phyloP scores from a whole-genome alignment of 1,139 yeast genomes.

The Keqinozyma sinolaborantium region DNA sequence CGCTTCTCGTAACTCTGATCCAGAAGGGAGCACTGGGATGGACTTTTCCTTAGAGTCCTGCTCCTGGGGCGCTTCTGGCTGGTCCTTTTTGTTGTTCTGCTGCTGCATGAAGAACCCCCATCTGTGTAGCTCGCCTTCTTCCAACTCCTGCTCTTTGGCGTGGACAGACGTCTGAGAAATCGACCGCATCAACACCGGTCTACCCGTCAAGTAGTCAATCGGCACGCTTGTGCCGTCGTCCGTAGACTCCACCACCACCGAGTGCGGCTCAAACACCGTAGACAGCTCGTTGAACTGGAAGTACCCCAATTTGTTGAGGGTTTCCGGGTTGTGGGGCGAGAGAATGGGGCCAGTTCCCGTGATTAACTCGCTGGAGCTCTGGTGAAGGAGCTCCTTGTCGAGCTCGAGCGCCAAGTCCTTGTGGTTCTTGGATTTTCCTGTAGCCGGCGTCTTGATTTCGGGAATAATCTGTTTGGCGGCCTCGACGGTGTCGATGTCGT shows the following conservation, averaged over 20 bases:
- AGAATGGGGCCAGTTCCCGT: slow-evolving; percentile 56
- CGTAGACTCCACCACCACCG: slow-evolving; percentile 59
- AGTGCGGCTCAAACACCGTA: slow-evolving; percentile 52
- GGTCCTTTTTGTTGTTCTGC: slow-evolving; percentile 22
- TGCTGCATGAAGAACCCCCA: slow-evolving; percentile 76
- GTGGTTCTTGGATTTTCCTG: slow-evolving; percentile 3
- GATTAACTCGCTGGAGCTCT: slow-evolving; percentile 47
- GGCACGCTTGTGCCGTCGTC: slow-evolving; percentile 54
- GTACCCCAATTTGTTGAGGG: slow-evolving; percentile 19
- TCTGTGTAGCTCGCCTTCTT: slow-evolving; percentile 88
- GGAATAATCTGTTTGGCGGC: background rate
- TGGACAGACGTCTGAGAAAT: slow-evolving; percentile 64
- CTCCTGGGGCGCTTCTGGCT: slow-evolving; percentile 2
- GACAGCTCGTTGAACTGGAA: slow-evolving; percentile 21
- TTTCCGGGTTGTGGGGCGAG: slow-evolving; percentile 35
- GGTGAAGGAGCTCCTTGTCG: slow-evolving; percentile 35
- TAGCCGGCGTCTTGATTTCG: background rate
- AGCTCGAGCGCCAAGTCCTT: slow-evolving; percentile 7
- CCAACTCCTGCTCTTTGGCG: slow-evolving; percentile 77
- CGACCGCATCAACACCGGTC: slow-evolving; percentile 63
- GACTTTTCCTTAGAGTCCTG: slow-evolving; percentile 13
- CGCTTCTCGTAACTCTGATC: slow-evolving; percentile 72
- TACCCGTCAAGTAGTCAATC: slow-evolving; percentile 66
- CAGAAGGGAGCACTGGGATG: slow-evolving; percentile 58
- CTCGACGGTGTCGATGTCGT: slow-evolving; percentile 6